Evolutionary conservation across 1,284 basidiomycete genomes (phyloP), one percentile per base, ranked within the genome.

Genomic region (Trichosporon sp.): DNA sequence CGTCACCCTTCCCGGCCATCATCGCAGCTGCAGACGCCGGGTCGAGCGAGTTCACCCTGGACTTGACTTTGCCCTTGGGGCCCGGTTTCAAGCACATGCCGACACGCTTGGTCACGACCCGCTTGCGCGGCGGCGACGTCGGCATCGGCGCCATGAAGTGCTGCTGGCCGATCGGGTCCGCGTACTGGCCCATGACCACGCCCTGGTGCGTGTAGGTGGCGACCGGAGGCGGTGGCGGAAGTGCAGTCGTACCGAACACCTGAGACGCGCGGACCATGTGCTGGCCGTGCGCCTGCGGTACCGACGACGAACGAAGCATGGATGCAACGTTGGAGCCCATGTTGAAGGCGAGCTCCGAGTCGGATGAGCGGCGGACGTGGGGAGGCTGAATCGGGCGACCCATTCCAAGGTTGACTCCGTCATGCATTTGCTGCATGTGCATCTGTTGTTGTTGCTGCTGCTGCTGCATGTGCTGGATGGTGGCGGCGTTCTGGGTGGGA

Each of bases 71-170:
- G 38, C 72, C 73, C 35, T 73, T 74, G 51, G 75, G 75, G 13
- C 75, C 75, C 2, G 75, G 75, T 53, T 73, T 72, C 29, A 76
- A 66, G 58, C 73, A 73, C 62, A 66, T 73, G 63, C 75, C 75
- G 32, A 76, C 70, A 32, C 72, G 72, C 60, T 73, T 73, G 8
- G 70, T 65, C 6, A 65, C 62, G 15, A 64, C 34, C 13, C 72
- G 70, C 65, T 71, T 71, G 34, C 70, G 70, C 2, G 70, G 72
- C 29, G 68, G 67, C 8, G 64, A 64, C n/a, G 29, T 53, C 27
- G 27, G 35, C 58, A 47, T 35, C 23, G 15, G 53, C 21, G 56
- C 56, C 56, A 60, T 60, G 56, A 60, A 60, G 56, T 60, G 56
- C 42, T 47, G 35, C 15, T 66, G 65, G 53, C 60, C 31, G 21